Base-by-base conservation (phyloP, 1,284 basidiomycete species). In the Malassezia sp. region DNA sequence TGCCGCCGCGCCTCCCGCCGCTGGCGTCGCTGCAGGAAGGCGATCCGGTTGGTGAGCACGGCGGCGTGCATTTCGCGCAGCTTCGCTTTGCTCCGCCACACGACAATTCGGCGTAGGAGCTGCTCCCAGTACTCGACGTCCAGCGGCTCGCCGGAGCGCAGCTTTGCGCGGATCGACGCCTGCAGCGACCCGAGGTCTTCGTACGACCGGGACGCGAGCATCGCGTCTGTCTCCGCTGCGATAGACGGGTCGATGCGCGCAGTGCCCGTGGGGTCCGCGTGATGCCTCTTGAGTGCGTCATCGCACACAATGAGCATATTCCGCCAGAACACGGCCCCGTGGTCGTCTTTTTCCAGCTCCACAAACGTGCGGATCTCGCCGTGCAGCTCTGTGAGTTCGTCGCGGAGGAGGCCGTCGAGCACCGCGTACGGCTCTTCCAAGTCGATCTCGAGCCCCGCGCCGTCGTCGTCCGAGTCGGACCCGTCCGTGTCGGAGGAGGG, bases 101-200 rank as follows among this genome's bases (percentile, higher is more conserved):
- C 90, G n/a, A 93, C 75, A 31, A 97, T 74, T 67, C 86, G 89
- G 71, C 86, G 85, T 49, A 97, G 72, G 5, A 97, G 74, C 29
- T 81, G 77, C 71, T 96, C 91, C 93, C 93, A 99, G 69, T 97
- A 99, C 70, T 99, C 93, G 11, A 82, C 84, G 71, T 99, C 93
- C 30, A 97, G 79, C 1, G 90, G 88, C 71, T 96, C 89, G 24
- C 87, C 86, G 50, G 86, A 87, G 0, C 78, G 76, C 1, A 97
- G 77, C 72, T 97, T 97, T 40, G 77, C 77, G 61, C 88, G 85
- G 12, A 97, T 83, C 61, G 83, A 82, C 48, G 79, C 77, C 71
- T 97, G 91, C 24, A 99, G 76, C 30, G 77, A 78, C 15, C 78
- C 76, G 27, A 99, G 78, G 52, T 95, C 82, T 2, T 87, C 82